These are phyloP conservation scores for Dryadomyces quercus-mongolicae DNA, from an alignment of 2,329 filamentous ascomycete genomes.

Conservation along the genomic window DNA sequence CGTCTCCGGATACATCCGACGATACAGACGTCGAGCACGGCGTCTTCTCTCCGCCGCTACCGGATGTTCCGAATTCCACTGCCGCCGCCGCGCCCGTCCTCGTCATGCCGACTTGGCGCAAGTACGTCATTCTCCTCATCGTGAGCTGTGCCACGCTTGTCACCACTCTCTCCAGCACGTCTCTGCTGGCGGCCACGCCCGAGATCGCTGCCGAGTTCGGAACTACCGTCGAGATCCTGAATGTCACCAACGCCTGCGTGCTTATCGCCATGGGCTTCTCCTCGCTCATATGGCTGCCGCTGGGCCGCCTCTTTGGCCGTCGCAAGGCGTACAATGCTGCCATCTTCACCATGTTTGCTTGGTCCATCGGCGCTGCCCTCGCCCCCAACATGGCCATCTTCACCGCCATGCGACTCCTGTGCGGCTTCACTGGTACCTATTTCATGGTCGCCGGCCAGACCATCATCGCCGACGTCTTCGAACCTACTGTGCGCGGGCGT, in stretches of 20 bases:
- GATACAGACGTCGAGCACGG: no score
- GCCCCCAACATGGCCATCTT: slow-evolving; percentile 59
- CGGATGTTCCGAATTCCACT: not conserved
- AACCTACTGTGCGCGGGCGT: slow-evolving; percentile 54
- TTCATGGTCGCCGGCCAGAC: slow-evolving; percentile 55
- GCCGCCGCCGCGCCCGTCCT: not conserved
- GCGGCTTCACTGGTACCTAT: slow-evolving; percentile 62
- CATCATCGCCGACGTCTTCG: slow-evolving; percentile 42
- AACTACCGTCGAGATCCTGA: slow-evolving; percentile 58
- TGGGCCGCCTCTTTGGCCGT: slow-evolving; percentile 38
- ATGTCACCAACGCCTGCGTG: slow-evolving; percentile 58
- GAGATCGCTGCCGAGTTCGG: slow-evolving; percentile 56
- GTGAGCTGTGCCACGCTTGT: slow-evolving; percentile 15
- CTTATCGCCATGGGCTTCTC: slow-evolving; percentile 27
- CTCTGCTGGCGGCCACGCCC: slow-evolving; percentile 59
- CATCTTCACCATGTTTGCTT: slow-evolving; percentile 50
- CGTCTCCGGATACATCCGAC: no score
- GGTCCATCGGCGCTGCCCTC: slow-evolving; percentile 61
- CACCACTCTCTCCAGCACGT: slow-evolving; percentile 37
- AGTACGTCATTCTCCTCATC: slow-evolving; percentile 1
- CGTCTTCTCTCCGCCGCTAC: no score
- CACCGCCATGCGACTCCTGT: slow-evolving; percentile 62
- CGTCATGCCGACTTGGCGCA: not conserved
- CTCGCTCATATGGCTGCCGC: slow-evolving; percentile 52
- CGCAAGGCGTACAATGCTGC: slow-evolving; percentile 26